phyloP scores from a whole-genome alignment of 441 rosid genomes.

The Bruguiera hainesii region DNA sequence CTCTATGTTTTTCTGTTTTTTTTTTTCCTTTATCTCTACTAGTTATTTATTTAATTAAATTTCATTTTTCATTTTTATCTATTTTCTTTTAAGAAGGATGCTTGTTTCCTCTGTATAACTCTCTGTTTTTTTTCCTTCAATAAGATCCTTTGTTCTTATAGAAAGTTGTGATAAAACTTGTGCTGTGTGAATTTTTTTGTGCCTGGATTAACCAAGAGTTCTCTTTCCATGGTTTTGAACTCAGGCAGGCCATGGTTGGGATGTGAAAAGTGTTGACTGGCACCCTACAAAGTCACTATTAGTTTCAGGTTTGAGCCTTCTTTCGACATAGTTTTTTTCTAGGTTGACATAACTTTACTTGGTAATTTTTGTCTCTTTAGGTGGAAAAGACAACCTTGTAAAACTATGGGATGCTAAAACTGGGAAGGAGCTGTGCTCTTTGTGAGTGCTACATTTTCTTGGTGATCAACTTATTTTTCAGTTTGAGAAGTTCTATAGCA shows the following conservation, averaged over 20 bases:
- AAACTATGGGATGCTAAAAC: slow-evolving; percentile 98
- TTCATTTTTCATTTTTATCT: too few species aligned
- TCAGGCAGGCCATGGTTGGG: slow-evolving; percentile 99
- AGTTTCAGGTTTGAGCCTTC: slow-evolving; percentile 67
- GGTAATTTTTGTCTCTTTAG: slow-evolving; percentile 38
- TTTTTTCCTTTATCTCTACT: too few species aligned
- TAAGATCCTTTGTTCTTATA: not conserved
- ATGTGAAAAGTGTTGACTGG: slow-evolving; percentile 99
- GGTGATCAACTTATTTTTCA: slow-evolving; percentile 4
- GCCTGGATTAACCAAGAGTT: slow-evolving; percentile 41
- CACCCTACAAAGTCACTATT: slow-evolving; percentile 93
- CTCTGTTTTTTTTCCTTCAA: not conserved
- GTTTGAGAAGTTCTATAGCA: slow-evolving; percentile 2
- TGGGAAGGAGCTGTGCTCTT: slow-evolving; percentile 89
- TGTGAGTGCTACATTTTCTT: slow-evolving; percentile 51
- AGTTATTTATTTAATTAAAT: too few species aligned
- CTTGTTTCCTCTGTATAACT: too few species aligned
- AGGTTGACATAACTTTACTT: slow-evolving; percentile 14
- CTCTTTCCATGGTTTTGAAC: slow-evolving; percentile 56
- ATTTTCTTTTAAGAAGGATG: too few species aligned
- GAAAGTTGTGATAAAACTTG: not conserved
- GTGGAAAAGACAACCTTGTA: slow-evolving; percentile 95
- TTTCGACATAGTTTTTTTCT: slow-evolving; percentile 19
- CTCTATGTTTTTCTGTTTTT: too few species aligned
- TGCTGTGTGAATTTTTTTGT: slow-evolving; percentile 13